Evolutionary conservation across 2,329 filamentous ascomycete species (phyloP), one percentile per base, ranked within the genome.

Genomic region (Drechmeria coniospora): DNA sequence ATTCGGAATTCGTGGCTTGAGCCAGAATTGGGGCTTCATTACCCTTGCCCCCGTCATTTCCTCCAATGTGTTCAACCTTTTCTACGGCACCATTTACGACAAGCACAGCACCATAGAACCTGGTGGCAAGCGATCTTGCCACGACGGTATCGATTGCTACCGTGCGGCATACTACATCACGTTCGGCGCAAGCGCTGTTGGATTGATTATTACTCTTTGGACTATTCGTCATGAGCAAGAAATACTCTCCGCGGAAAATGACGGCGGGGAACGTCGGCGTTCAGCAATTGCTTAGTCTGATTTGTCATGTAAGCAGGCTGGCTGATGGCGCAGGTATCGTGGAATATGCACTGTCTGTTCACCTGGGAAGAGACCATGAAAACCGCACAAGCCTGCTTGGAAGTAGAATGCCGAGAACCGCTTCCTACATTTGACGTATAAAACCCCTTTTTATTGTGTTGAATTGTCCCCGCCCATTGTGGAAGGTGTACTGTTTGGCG

Each of bases 1-100:
- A 0, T 98, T 98, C 49, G 90, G 90, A 6, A 79, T 94, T 15
- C 68, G 77, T 34, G 87, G 86, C 2, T 63, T 98, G 25, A 84
- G 79, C 30, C 82, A 93, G 47, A 98, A 95, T 46, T 98, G 90
- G 87, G 90, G 90, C 10, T 78, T 79, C 42, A 92, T 98, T 74
- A 94, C 83, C 0, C 61, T 94, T 26, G 78, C 82, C 3, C 86
- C 87, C 0, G 82, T 93, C 3, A 54, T 93, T 16, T 84, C 77
- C 7, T 86, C 83, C 27, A 92, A 95, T 42, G 52, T 93, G 14
- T 95, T 92, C 63, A 98, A 95, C 47, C 56, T 94, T 2, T 73
- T 90, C 32, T 98, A 95, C 48, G 90, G 90, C 26, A 56, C 51
- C 11, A 74, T 93, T 1, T 92, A 83, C 41, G 90, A 98, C 48